Base-by-base conservation (phyloP, 768 basidiomycete genomes). In the Tricholoma hemisulphureum region DNA sequence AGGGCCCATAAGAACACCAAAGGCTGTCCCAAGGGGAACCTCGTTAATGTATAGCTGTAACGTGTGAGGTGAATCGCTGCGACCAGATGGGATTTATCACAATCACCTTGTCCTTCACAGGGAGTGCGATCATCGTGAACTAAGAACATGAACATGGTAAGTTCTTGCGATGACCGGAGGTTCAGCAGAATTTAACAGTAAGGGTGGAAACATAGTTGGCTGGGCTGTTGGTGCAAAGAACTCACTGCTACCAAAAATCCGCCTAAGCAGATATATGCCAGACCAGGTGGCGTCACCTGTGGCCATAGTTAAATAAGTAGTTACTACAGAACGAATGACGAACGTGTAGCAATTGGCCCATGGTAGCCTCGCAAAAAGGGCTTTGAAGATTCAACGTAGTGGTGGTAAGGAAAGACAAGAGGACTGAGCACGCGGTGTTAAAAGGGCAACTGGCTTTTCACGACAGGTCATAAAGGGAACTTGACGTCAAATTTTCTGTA, bases 1-100 rank as follows among this genome's bases (percentile, higher is more conserved):
- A 5, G 93, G 95, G 2, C 93, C 91, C 53, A 89, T 81, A 49
- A 84, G 59, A 43, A 85, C 70, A 4, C 83, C 83, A 57, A 86
- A 87, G 0, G 80, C 79, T 0, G 94, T 95, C 1, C 93, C 95
- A 23, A 97, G 85, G 28, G 95, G 87, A 32, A 96, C 95, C 77
- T 99, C 96, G 63, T 94, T 97, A 61, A 97, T 83, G 66, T 89
- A 97, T 5, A 96, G 66, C 84, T 92, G 51, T 14, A 23, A 35
- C 18, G 41, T 51, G 26, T 49, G 37, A 43, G 16, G 13, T 53
- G 10, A 28, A 51, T 26, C 20, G 4, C 2, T 45, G 41, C 34
- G 31, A 16, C 18, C 21, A 24, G 11, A 7, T 39, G 21, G 1
- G 16, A 11, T n/a, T 21, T 55, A 5, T 31, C 16, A 21, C 4